Conservation (phyloP, 1,139 yeast species). For the Geotrichum histeridarum region DNA sequence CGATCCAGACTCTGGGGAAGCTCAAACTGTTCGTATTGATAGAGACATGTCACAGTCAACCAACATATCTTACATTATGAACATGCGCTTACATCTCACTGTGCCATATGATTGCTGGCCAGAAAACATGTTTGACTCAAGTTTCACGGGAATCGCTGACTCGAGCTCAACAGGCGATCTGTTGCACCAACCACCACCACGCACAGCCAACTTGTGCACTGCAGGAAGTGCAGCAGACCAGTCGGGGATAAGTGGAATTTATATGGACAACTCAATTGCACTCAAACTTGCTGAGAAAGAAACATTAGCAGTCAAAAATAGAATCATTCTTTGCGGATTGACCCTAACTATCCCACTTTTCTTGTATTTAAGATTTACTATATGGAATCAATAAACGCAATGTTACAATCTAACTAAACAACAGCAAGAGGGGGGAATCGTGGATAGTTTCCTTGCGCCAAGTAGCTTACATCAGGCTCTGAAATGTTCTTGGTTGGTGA, state of each 20-base stretch:
- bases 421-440: no score
- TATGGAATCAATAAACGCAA: slow-evolving; percentile 20
- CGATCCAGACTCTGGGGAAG: not conserved
- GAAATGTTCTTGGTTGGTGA: not conserved
- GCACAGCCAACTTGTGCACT: not conserved
- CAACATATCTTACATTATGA: not conserved
- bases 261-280: slow-evolving; percentile 14
- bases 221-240: not conserved
- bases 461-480: no score
- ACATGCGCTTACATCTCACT: not conserved
- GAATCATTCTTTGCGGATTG: slow-evolving; percentile 24
- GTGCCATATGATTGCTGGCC: not conserved
- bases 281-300: slow-evolving; percentile 18
- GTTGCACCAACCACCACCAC: not conserved
- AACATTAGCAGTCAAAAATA: slow-evolving; percentile 23
- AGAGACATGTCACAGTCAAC: not conserved
- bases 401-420: not conserved
- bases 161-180: not conserved
- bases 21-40: not conserved
- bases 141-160: not conserved
- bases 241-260: not conserved
- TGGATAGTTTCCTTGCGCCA: no score
- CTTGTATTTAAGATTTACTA: slow-evolving; percentile 23
- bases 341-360: slow-evolving; percentile 25
- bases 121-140: not conserved